Conservation (phyloP, 2,329 filamentous ascomycete genomes). For the Fusarium beomiforme region DNA sequence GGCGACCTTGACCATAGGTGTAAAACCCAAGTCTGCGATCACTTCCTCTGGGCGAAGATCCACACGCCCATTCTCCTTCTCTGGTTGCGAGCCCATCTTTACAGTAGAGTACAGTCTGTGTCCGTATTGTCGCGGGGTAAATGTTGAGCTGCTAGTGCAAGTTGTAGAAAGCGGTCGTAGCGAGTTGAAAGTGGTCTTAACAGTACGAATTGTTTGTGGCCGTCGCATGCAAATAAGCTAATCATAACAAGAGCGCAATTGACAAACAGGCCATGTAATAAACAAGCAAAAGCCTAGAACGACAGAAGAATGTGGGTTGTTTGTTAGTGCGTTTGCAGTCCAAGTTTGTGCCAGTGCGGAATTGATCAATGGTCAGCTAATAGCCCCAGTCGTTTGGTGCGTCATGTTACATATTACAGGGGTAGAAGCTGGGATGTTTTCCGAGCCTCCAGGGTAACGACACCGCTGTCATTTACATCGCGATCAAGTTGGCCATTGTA, state of each 20-base stretch:
- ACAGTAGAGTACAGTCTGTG: background rate
- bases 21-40: constrained; percentile 48
- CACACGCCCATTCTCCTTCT: constrained; percentile 28
- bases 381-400: constrained; percentile 5
- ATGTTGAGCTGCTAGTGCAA: background rate
- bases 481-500: background rate
- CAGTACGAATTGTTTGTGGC: background rate
- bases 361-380: constrained; percentile 24
- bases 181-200: background rate
- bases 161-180: background rate
- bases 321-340: constrained; percentile 6
- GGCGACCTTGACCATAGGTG: constrained; percentile 51
- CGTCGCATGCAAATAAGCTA: background rate
- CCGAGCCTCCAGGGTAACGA: constrained; percentile 6
- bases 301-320: background rate
- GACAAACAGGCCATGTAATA: background rate
- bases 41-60: constrained; percentile 29
- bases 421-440: background rate
- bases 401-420: constrained; percentile 23
- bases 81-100: constrained; percentile 46
- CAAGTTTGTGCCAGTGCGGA: constrained; percentile 10
- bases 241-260: constrained; percentile 16
- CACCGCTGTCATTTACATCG: background rate
- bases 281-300: background rate
- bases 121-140: constrained; percentile 23